Evolutionary conservation across 176 grass and related monocot species (phyloP).

Genomic region (Paspalum notatum): DNA sequence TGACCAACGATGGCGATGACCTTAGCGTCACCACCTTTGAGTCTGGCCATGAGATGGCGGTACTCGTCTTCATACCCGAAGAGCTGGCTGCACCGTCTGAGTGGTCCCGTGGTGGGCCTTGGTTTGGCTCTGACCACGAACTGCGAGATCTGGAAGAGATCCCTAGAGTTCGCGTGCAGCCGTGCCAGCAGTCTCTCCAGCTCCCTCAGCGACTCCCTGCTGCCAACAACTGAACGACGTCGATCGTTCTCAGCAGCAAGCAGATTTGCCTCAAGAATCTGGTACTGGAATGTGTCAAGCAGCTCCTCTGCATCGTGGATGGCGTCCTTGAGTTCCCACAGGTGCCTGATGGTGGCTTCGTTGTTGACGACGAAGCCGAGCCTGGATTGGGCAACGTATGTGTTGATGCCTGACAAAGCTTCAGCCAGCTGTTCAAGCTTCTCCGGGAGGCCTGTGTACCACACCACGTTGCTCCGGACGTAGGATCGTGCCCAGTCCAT

Average conservation of each 20-base stretch:
- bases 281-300: neutral
- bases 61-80: neutral
- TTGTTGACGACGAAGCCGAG: too few species aligned
- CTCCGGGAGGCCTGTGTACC: neutral
- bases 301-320: neutral
- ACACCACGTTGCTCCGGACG: neutral
- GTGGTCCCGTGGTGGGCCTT: neutral
- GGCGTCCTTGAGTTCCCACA: neutral
- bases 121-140: too few species aligned
- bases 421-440: neutral
- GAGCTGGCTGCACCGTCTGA: neutral
- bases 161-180: neutral
- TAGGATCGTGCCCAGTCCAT: neutral
- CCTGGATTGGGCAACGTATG: neutral
- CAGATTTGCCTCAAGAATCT: neutral
- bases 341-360: neutral
- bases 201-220: neutral
- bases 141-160: neutral
- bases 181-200: neutral
- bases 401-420: neutral
- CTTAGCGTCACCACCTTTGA: too few species aligned
- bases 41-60: neutral
- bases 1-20: neutral
- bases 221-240: too few species aligned
- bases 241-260: too few species aligned